These are phyloP conservation scores for Lentinula edodes DNA, from an alignment of 768 basidiomycete species.

Conservation along the genomic window DNA sequence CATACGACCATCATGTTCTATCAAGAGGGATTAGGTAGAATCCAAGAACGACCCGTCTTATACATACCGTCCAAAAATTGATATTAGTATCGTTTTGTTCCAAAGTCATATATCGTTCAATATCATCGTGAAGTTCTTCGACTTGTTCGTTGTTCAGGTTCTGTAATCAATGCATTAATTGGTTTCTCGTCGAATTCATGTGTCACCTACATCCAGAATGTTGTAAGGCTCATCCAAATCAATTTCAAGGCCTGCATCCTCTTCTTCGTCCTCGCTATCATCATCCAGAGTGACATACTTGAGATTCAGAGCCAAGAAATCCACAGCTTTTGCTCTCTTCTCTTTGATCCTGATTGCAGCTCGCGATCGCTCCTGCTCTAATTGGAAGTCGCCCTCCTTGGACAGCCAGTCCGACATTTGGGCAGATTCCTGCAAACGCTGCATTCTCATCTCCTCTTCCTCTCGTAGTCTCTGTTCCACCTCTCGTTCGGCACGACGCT, in stretches of 20 bases:
- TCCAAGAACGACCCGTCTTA: background rate
- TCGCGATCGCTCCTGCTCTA: slow-evolving; percentile 86
- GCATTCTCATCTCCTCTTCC: slow-evolving; percentile 88
- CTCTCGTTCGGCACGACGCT: slow-evolving; percentile 87
- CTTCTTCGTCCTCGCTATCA: slow-evolving; percentile 60
- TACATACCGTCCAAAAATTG: slow-evolving; percentile 93
- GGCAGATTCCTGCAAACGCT: slow-evolving; percentile 85
- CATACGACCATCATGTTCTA: slow-evolving; percentile 98
- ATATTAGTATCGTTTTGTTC: slow-evolving; percentile 82
- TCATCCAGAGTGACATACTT: slow-evolving; percentile 80
- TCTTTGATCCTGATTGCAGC: slow-evolving; percentile 94
- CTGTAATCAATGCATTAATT: slow-evolving; percentile 28
- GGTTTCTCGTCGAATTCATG: background rate
- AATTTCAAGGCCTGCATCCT: slow-evolving; percentile 90
- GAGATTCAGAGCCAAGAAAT: slow-evolving; percentile 93
- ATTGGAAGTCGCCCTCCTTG: slow-evolving; percentile 95
- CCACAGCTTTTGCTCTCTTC: slow-evolving; percentile 97
- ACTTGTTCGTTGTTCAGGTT: slow-evolving; percentile 85
- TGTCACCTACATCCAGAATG: slow-evolving; percentile 81
- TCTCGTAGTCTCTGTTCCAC: slow-evolving; percentile 83
- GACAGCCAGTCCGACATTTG: slow-evolving; percentile 99
- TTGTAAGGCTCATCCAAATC: slow-evolving; percentile 98
- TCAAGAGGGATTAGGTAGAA: background rate
- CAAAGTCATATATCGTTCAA: slow-evolving; percentile 83
- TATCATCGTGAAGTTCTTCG: slow-evolving; percentile 91